These are phyloP conservation scores for Vanrija sp. DNA, from an alignment of 1,284 basidiomycete species.

Conservation along the genomic window DNA sequence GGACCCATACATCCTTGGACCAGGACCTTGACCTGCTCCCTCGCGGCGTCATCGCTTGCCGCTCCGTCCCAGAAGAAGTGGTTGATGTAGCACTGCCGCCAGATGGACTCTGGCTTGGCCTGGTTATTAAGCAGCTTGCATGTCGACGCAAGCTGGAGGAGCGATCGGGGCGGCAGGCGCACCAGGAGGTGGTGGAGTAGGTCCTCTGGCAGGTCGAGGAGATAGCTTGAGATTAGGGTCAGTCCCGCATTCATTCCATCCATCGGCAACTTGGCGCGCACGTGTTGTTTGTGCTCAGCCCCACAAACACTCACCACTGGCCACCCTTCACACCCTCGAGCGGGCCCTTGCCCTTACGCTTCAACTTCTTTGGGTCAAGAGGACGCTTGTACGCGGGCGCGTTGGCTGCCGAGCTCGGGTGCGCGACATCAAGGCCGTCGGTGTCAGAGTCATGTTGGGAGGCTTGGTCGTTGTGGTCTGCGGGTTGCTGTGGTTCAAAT, in stretches of 20 bases:
- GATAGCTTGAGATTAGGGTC: conserved; percentile 22
- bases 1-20: conserved; percentile 16
- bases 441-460: not conserved
- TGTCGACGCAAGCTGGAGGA: conserved; percentile 29
- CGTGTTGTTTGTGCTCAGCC: conserved; percentile 2
- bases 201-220: conserved; percentile 39
- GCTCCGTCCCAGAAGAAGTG: conserved; percentile 34
- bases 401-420: conserved; percentile 15
- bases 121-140: conserved; percentile 28
- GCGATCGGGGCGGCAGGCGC: conserved; percentile 35
- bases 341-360: conserved; percentile 21
- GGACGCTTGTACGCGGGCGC: conserved; percentile 3
- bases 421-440: conserved; percentile 1
- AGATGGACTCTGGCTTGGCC: conserved; percentile 37
- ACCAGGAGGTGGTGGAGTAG: conserved; percentile 36
- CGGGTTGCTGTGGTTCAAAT: not conserved
- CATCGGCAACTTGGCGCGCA: not conserved
- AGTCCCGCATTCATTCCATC: no score
- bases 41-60: conserved; percentile 9
- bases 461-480: not conserved
- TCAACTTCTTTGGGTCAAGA: not conserved
- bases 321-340: conserved; percentile 6
- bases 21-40: conserved; percentile 26
- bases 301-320: conserved; percentile 19
- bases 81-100: conserved; percentile 44